Conservation (phyloP, 1,284 basidiomycete species). For the Cystobasidiaceae sp. region DNA sequence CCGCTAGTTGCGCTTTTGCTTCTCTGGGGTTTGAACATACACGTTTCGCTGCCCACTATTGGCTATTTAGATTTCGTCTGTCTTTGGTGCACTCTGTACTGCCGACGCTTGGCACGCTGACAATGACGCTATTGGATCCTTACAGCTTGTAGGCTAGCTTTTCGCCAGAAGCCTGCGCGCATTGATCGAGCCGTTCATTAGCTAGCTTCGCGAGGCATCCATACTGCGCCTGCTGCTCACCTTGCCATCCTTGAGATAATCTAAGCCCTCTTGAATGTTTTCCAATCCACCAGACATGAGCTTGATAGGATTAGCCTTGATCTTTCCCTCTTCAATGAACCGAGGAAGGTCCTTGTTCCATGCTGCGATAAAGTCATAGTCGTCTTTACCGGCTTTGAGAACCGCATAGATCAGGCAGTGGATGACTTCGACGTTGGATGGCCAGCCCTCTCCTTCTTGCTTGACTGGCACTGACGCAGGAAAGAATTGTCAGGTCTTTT, state of each 20-base stretch:
- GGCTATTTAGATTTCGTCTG: too few species aligned
- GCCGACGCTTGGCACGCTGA: too few species aligned
- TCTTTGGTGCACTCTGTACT: too few species aligned
- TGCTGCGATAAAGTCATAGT: conserved; percentile 26
- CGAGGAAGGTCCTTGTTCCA: conserved; percentile 29
- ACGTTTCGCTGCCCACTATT: too few species aligned
- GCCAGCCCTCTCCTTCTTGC: background rate
- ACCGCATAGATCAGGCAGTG: background rate
- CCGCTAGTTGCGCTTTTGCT: too few species aligned
- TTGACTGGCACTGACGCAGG: background rate
- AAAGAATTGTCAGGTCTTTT: background rate
- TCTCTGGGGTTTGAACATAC: too few species aligned
- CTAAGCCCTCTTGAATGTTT: conserved; percentile 33
- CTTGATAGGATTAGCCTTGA: conserved; percentile 36
- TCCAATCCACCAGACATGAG: conserved; percentile 32
- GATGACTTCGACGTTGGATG: background rate
- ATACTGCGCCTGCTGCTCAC: background rate
- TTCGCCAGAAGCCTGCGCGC: conserved; percentile 19
- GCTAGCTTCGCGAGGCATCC: background rate
- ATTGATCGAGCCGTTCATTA: background rate
- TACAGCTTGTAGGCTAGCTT: conserved; percentile 8
- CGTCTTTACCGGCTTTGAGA: conserved; percentile 1
- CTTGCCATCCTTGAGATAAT: conserved; percentile 32
- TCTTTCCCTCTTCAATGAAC: conserved; percentile 32
- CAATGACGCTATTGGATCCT: too few species aligned